These are phyloP conservation scores for Camellia japonica DNA, from an alignment of 148 eudicot genomes.

Conservation along the genomic window DNA sequence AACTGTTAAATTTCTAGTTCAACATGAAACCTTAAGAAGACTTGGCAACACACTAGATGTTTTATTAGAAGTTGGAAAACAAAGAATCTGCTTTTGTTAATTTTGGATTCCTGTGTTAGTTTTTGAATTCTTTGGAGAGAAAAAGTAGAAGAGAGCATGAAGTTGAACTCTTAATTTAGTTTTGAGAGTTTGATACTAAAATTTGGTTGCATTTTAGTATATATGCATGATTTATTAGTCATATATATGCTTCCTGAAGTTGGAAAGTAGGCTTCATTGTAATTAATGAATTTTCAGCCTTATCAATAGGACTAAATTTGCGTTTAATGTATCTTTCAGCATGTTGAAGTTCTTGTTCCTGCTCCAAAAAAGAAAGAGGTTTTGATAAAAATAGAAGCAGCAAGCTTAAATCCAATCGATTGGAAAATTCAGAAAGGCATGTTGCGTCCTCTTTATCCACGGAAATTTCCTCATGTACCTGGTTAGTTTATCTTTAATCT, in stretches of 20 bases:
- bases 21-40: background rate
- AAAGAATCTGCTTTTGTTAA: too few species aligned
- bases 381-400: conserved; percentile 73
- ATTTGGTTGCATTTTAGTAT: background rate
- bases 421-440: conserved; percentile 69
- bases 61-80: too few species aligned
- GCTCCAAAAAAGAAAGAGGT: conserved; percentile 59
- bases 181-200: background rate
- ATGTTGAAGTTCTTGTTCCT: conserved; percentile 71
- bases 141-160: background rate
- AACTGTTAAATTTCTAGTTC: background rate
- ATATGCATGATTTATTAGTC: background rate
- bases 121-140: background rate
- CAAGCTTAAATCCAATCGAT: conserved; percentile 69
- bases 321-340: conserved; percentile 42
- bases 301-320: background rate
- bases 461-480: conserved; percentile 66
- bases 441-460: conserved; percentile 53
- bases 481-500: conserved; percentile 30
- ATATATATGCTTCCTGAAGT: background rate
- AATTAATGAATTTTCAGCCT: background rate
- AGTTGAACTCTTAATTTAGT: background rate
- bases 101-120: background rate
- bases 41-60: background rate
- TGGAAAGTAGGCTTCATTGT: background rate